phyloP scores from a whole-genome alignment of 768 basidiomycete species.

The Myochromella boudieri region DNA sequence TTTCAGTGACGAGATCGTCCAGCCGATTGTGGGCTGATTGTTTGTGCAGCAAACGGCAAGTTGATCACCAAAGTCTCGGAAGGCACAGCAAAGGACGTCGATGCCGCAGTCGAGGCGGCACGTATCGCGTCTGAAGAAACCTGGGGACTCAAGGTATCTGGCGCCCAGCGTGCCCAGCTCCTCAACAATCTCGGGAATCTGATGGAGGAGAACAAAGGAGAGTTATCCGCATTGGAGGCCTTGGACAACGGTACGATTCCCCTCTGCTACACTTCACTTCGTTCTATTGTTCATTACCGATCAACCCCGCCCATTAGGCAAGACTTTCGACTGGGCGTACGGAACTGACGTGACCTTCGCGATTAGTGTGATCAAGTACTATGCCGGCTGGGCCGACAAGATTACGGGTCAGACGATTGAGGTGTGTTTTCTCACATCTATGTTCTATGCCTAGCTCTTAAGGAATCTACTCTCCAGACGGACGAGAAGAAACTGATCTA shows the following conservation, averaged over 20 bases:
- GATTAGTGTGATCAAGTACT: slow-evolving; percentile 46
- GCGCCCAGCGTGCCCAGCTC: slow-evolving; percentile 35
- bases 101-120: slow-evolving; percentile 69
- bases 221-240: slow-evolving; percentile 51
- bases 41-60: slow-evolving; percentile 56
- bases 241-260: slow-evolving; percentile 39
- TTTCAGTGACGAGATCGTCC: too few species aligned
- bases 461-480: slow-evolving; percentile 25
- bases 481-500: slow-evolving; percentile 51
- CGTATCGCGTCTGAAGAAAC: slow-evolving; percentile 32
- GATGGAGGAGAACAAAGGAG: slow-evolving; percentile 46
- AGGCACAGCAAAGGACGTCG: slow-evolving; percentile 69
- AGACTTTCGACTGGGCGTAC: slow-evolving; percentile 26
- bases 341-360: slow-evolving; percentile 23
- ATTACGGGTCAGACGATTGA: slow-evolving; percentile 50
- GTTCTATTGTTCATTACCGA: too few species aligned
- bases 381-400: slow-evolving; percentile 65
- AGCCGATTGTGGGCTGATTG: too few species aligned
- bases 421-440: slow-evolving; percentile 13
- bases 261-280: too few species aligned
- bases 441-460: not conserved
- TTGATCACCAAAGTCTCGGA: slow-evolving; percentile 55
- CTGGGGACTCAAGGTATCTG: slow-evolving; percentile 54
- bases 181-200: slow-evolving; percentile 51
- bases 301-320: too few species aligned